Evolutionary conservation across 345 rosid genomes (phyloP).

Genomic region (Geranium brycei): DNA sequence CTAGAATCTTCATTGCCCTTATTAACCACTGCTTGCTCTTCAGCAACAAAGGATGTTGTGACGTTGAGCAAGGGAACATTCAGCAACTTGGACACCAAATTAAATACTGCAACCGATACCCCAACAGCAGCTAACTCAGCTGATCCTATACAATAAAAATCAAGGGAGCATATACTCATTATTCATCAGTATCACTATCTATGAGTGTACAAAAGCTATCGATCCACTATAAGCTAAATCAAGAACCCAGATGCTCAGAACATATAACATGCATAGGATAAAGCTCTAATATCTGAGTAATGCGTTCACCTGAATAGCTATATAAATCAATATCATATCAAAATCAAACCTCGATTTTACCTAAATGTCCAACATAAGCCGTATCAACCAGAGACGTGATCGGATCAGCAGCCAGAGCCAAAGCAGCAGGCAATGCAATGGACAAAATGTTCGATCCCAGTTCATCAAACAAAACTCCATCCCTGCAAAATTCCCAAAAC

Average conservation of each 20-base stretch:
- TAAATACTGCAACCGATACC: slow-evolving; percentile 68
- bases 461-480: slow-evolving; percentile 38
- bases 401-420: slow-evolving; percentile 93
- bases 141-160: slow-evolving; percentile 37
- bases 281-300: not conserved
- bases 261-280: not conserved
- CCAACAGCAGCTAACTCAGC: slow-evolving; percentile 88
- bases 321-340: not conserved
- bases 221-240: not conserved
- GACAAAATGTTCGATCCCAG: slow-evolving; percentile 60
- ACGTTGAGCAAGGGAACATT: slow-evolving; percentile 82
- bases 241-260: not conserved
- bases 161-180: not conserved
- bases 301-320: not conserved
- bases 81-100: slow-evolving; percentile 73
- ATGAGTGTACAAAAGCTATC: not conserved
- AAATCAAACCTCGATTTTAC: slow-evolving; percentile 16
- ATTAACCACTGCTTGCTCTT: slow-evolving; percentile 47
- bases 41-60: slow-evolving; percentile 89
- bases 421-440: slow-evolving; percentile 82
- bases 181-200: not conserved
- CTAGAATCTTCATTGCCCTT: slow-evolving; percentile 15
- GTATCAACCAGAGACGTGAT: slow-evolving; percentile 71
- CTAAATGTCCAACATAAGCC: slow-evolving; percentile 78
- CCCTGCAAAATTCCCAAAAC: slow-evolving; percentile 11